Conservation (phyloP, 78 protist species). For the Guillardia theta region DNA sequence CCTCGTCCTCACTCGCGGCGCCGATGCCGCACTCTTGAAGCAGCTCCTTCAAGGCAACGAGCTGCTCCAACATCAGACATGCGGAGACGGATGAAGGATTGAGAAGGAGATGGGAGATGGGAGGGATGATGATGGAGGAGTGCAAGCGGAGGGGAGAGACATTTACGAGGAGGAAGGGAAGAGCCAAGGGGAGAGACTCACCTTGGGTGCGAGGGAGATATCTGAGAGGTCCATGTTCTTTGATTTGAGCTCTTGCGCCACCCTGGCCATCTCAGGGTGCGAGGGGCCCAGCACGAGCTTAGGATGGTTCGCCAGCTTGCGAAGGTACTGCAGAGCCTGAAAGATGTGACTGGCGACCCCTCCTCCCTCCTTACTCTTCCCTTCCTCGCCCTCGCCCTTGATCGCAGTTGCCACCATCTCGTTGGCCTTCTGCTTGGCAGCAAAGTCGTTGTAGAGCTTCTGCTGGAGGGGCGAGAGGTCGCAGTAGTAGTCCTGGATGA, state of each 20-base stretch:
- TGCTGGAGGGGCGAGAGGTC: slow-evolving; percentile 62
- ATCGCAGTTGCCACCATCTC: neutral
- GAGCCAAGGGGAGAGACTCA: too few species aligned
- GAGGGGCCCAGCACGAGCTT: slow-evolving; percentile 63
- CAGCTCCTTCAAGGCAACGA: slow-evolving; percentile 75
- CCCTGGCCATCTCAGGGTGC: slow-evolving; percentile 28
- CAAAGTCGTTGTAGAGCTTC: slow-evolving; percentile 18
- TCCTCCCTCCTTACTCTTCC: neutral
- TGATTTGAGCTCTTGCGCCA: neutral
- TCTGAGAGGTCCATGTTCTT: neutral
- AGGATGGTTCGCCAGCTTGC: slow-evolving; percentile 90
- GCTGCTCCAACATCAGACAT: slow-evolving; percentile 69
- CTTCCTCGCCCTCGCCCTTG: neutral
- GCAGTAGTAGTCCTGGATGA: slow-evolving; percentile 81
- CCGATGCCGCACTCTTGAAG: slow-evolving; percentile 80
- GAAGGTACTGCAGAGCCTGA: slow-evolving; percentile 79
- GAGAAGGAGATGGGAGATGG: too few species aligned
- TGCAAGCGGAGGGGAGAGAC: too few species aligned
- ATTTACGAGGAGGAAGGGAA: too few species aligned
- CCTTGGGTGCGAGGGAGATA: neutral
- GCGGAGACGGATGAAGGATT: slow-evolving; percentile 50
- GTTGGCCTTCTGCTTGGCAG: neutral
- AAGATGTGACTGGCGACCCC: neutral
- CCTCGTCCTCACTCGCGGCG: neutral
- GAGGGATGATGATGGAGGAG: too few species aligned